phyloP scores from a whole-genome alignment of 2,329 filamentous ascomycete species.

The Fusarium redolens region DNA sequence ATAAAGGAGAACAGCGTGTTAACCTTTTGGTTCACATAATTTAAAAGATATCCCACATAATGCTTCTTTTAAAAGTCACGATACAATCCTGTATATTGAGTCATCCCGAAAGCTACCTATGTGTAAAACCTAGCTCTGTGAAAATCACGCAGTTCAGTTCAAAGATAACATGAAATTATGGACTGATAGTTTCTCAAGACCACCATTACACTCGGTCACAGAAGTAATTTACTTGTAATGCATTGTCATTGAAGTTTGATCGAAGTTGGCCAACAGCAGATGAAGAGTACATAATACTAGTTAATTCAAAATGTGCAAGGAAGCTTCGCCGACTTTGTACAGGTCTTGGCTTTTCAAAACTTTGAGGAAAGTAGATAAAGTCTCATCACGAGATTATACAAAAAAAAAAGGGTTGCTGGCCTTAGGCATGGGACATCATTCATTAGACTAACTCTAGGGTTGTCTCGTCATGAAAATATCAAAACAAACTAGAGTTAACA shows the following conservation, averaged over 20 bases:
- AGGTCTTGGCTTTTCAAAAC: not conserved
- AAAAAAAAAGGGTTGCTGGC: not conserved
- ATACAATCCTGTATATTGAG: not conserved
- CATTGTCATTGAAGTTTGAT: not conserved
- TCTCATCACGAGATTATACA: not conserved
- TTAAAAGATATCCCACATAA: not conserved
- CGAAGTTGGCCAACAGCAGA: not conserved
- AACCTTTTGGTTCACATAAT: not conserved
- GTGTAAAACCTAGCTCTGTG: not conserved
- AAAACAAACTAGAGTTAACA: not conserved
- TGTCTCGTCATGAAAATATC: no score
- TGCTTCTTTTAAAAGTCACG: not conserved
- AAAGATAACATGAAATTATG: not conserved
- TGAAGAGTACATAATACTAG: not conserved
- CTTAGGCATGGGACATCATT: not conserved
- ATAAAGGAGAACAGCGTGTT: not conserved
- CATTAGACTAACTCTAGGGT: not conserved
- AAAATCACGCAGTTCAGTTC: not conserved
- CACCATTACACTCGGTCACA: not conserved
- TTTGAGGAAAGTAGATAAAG: not conserved
- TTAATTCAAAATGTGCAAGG: not conserved
- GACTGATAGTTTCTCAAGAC: not conserved
- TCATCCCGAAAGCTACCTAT: not conserved
- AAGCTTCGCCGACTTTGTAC: no score
- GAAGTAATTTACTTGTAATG: not conserved